A percentile compares a stretch with the other conserved stretches of the same genome.
These are phyloP conservation scores for Scalesia atractyloides DNA, from an alignment of 129 eudicot genomes.

Conservation along the genomic window DNA sequence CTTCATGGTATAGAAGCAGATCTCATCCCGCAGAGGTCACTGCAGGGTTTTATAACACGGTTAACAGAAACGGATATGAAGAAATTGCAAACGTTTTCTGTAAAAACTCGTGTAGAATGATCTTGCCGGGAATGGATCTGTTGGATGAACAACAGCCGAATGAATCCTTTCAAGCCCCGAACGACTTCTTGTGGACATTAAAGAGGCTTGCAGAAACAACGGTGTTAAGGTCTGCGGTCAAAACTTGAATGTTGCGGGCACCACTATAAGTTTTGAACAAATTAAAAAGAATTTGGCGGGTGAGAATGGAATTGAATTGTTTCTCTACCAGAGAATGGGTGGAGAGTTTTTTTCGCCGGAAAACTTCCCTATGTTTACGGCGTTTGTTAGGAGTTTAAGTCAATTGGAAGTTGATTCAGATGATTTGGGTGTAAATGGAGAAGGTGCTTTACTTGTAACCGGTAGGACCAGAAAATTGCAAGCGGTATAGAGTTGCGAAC, in stretches of 20 bases:
- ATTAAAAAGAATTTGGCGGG: slow-evolving; percentile 55
- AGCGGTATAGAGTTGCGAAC: slow-evolving; percentile 30
- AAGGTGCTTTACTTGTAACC: slow-evolving; percentile 29
- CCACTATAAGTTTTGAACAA: slow-evolving; percentile 44
- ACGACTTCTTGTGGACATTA: slow-evolving; percentile 46
- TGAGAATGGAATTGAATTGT: slow-evolving; percentile 49
- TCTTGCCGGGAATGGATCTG: slow-evolving; percentile 79
- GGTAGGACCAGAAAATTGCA: slow-evolving; percentile 49
- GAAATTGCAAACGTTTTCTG: slow-evolving; percentile 49
- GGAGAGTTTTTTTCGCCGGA: slow-evolving; percentile 79
- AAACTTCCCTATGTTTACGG: slow-evolving; percentile 62
- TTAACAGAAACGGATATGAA: slow-evolving; percentile 60
- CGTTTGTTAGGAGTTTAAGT: slow-evolving; percentile 52
- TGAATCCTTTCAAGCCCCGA: slow-evolving; percentile 59
- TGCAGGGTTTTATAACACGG: slow-evolving; percentile 78
- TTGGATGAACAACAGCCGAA: slow-evolving; percentile 60
- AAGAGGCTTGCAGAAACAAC: slow-evolving; percentile 46
- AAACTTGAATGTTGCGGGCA: slow-evolving; percentile 43
- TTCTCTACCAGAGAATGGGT: slow-evolving; percentile 91
- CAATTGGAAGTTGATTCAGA: slow-evolving; percentile 47
- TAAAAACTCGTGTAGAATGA: slow-evolving; percentile 51
- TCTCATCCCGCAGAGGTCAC: slow-evolving; percentile 85
- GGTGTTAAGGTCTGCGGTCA: slow-evolving; percentile 59
- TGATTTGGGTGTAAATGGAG: slow-evolving; percentile 52
- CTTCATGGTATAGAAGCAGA: slow-evolving; percentile 57